Conservation (phyloP, 2,329 filamentous ascomycete species). For the Colletotrichum sp. region DNA sequence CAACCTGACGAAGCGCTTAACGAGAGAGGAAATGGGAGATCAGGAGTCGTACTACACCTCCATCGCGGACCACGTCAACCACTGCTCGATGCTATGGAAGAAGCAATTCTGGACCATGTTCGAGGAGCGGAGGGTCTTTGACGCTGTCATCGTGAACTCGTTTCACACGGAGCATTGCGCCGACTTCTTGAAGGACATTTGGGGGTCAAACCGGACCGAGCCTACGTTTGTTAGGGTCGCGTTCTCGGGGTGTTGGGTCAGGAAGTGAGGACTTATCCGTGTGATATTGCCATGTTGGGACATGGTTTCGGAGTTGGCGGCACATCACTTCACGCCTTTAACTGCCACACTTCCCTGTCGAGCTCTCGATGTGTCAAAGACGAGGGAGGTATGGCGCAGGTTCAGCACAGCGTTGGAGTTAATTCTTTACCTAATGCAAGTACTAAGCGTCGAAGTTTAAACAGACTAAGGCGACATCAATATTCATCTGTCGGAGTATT, state of each 20-base stretch:
- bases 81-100: conserved; percentile 29
- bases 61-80: conserved; percentile 26
- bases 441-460: neutral
- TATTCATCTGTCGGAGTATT: rapidly evolving
- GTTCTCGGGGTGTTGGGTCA: neutral
- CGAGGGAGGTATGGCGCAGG: rapidly evolving
- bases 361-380: neutral
- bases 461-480: rapidly evolving
- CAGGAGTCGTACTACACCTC: conserved; percentile 25
- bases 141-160: conserved; percentile 23
- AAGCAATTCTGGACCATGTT: conserved; percentile 28
- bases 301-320: neutral
- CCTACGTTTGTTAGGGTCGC: conserved; percentile 4
- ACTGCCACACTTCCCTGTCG: neutral
- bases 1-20: conserved; percentile 21
- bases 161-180: conserved; percentile 31
- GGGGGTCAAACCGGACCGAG: neutral
- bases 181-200: conserved; percentile 8
- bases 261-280: neutral
- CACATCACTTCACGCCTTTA: neutral
- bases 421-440: neutral
- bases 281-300: neutral
- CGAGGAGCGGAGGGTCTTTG: conserved; percentile 22
- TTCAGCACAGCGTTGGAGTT: neutral
- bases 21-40: conserved; percentile 24